These are phyloP conservation scores for Annulohypoxylon nitens DNA, from an alignment of 495 filamentous ascomycete species.

Conservation along the genomic window DNA sequence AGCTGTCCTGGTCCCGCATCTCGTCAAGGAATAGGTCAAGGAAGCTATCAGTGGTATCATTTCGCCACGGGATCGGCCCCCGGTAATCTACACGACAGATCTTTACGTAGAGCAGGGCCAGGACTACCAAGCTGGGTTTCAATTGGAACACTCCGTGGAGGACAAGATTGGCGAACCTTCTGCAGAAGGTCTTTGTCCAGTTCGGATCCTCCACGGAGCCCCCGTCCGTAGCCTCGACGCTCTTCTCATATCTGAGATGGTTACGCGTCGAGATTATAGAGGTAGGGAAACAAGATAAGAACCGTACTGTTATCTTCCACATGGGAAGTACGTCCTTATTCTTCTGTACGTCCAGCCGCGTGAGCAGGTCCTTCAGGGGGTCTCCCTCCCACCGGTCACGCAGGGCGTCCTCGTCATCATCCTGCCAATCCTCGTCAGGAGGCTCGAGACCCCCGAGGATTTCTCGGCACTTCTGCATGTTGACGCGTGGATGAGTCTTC, in stretches of 20 bases:
- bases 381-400: not conserved
- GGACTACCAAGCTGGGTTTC: not conserved
- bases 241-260: not conserved
- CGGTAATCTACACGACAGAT: slow-evolving; percentile 16
- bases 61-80: not conserved
- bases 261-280: not conserved
- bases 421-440: not conserved
- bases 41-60: not conserved
- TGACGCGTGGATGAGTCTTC: not conserved
- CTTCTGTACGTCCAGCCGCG: not conserved
- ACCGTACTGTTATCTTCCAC: slow-evolving; percentile 1
- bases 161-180: not conserved
- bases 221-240: not conserved
- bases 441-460: too few relatives aligned
- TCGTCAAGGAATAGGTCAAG: not conserved
- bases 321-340: not conserved
- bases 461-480: not conserved
- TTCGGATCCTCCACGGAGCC: not conserved
- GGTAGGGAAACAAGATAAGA: slow-evolving; percentile 2
- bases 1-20: not conserved
- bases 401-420: not conserved
- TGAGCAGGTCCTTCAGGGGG: not conserved
- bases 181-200: slow-evolving; percentile 13
- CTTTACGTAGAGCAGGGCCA: not conserved
- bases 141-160: slow-evolving; percentile 9